Percentiles rank a stretch among this genome's conserved stretches.
Evolutionary conservation across 2,329 filamentous ascomycete genomes (phyloP).

Genomic region (Epichloe amarillans): DNA sequence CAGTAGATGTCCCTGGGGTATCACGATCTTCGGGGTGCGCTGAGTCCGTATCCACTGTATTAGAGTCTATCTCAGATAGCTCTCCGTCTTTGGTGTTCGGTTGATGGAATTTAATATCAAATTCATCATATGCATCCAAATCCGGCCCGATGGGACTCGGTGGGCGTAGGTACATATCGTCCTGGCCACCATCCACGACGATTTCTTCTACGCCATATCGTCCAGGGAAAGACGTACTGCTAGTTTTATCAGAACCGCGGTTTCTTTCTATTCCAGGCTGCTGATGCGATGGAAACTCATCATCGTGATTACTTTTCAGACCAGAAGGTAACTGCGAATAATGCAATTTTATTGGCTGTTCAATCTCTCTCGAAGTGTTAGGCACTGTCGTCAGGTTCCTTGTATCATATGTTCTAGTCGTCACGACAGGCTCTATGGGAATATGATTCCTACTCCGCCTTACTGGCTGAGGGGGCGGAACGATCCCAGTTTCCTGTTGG

Average conservation of each 20-base stretch:
- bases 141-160: slow-evolving; percentile 12
- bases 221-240: background rate
- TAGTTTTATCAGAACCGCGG: background rate
- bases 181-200: background rate
- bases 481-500: background rate
- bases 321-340: background rate
- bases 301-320: background rate
- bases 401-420: background rate
- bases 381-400: too few relatives aligned
- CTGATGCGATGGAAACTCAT: background rate
- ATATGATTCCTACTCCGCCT: background rate
- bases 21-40: slow-evolving; percentile 8
- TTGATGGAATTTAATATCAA: slow-evolving; percentile 12
- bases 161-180: slow-evolving; percentile 1
- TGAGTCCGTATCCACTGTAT: slow-evolving; percentile 13
- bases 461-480: background rate
- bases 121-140: slow-evolving; percentile 17
- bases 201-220: background rate
- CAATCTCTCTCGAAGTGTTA: too few relatives aligned
- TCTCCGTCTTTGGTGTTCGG: slow-evolving; percentile 15
- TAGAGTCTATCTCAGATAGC: slow-evolving; percentile 16
- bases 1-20: slow-evolving; percentile 6
- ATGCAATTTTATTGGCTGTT: background rate
- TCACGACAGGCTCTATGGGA: background rate
- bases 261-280: background rate